Percentiles rank a stretch among this genome's conserved stretches.
Conservation (phyloP, 139 green algal genomes). For the Chlorella sp. region DNA sequence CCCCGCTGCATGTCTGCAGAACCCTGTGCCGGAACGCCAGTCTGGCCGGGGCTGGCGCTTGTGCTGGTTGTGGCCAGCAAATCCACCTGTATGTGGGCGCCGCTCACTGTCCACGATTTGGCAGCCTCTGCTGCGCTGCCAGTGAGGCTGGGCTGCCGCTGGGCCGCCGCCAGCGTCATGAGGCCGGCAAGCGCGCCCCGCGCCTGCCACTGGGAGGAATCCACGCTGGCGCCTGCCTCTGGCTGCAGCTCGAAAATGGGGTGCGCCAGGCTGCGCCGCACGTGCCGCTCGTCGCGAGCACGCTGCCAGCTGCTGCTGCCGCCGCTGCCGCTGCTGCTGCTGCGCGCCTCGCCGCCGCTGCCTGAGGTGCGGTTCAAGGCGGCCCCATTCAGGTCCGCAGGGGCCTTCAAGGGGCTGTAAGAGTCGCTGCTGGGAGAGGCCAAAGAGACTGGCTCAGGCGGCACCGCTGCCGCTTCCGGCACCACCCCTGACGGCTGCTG, state of each 20-base stretch:
- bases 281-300: background rate
- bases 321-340: background rate
- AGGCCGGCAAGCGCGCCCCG: background rate
- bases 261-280: background rate
- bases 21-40: too few species aligned
- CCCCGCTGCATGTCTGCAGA: background rate
- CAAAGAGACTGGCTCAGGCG: background rate
- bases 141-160: background rate
- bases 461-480: background rate
- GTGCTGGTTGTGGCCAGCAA: background rate
- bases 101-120: background rate
- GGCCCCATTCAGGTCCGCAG: background rate
- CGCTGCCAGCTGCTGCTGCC: conserved; percentile 7
- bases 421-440: background rate
- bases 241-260: conserved; percentile 28
- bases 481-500: background rate
- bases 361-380: too few species aligned
- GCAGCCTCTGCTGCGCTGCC: background rate
- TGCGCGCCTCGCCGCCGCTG: background rate
- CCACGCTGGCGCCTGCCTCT: background rate
- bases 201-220: background rate
- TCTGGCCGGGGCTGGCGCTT: background rate
- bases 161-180: background rate
- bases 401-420: background rate
- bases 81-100: background rate